Base-by-base conservation (phyloP, 148 eudicot genomes). In the Rhododendron henanense region DNA sequence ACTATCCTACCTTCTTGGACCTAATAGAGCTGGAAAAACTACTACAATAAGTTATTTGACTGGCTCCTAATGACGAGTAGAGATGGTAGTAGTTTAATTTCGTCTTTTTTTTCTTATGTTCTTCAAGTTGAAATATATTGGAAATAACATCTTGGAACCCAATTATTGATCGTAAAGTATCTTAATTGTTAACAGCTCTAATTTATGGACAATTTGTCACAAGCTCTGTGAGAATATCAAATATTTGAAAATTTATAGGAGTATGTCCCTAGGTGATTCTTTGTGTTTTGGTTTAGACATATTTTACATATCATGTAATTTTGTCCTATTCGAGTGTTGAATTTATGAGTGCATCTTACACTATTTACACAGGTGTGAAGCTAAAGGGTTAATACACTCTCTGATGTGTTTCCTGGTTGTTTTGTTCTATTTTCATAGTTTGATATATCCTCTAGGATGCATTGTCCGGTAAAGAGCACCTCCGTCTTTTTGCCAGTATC, bases 21-120 rank as follows among this genome's bases (percentile, higher is more conserved):
- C 98, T 61, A 95, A 97, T 90, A 98, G 99, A 85, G 99, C 98
- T 79, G 98, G 99, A 63, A 95, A 97, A 92, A 95, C 99, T 83
- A 95, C 99, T 50, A 88, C 92, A 44, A 95, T 94, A 65, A 92
- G 90, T 89, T 95, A 98, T 79, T 86, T 97, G 90, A 97, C 98
- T 59, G 98, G 98, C 79, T 9, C 75, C 97, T 98, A 6, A 95
- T 92, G 79, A 95, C 95, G 7, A 84, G 87, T 85, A 98, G 99
- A 88, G 61, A 55, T 55, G 23, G 61, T 55, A 55, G 16, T 16
- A 4, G 18, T 14, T 18, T 4, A 16, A 55, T 18, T 16, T 55
- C 16, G 2, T 51, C 3, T 15, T 14, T 25, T 16, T 16, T 16
- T 55, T 16, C 15, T 55, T 4, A 16, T 18, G 61, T 16, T 4